A percentile compares a stretch with the other conserved stretches of the same genome.
Conservation (phyloP, 202 grass and related monocot genomes). For the Saccharum hybrid region DNA sequence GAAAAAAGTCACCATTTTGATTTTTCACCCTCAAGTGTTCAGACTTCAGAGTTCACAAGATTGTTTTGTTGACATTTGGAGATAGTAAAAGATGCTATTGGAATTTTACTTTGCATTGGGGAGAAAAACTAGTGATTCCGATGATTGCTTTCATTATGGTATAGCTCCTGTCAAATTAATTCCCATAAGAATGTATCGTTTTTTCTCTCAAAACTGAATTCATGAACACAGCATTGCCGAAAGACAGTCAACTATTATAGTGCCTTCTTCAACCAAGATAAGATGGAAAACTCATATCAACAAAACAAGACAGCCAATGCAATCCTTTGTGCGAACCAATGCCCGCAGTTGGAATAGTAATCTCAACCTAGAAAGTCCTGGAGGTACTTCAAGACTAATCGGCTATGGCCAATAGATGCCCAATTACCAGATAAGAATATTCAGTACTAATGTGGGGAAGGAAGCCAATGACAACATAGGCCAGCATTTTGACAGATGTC, state of each 20-base stretch:
- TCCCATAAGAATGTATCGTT: neutral
- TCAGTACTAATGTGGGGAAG: neutral
- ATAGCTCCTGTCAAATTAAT: neutral
- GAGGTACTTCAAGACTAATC: neutral
- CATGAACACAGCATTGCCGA: neutral
- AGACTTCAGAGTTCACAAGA: neutral
- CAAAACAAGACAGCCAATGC: conserved; percentile 12
- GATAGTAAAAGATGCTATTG: neutral
- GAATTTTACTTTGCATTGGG: conserved; percentile 5
- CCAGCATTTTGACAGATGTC: conserved; percentile 5
- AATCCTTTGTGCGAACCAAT: neutral
- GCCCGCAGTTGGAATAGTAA: neutral
- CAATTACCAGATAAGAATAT: conserved; percentile 12
- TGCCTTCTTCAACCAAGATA: neutral
- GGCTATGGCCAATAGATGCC: neutral
- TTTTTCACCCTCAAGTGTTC: neutral
- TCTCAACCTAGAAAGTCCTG: conserved; percentile 14
- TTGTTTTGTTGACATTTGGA: conserved; percentile 12
- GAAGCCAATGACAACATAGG: neutral
- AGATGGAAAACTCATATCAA: neutral
- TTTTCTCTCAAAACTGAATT: neutral
- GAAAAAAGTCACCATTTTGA: neutral
- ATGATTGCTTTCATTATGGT: neutral
- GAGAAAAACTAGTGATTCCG: conserved; percentile 30
- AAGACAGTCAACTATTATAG: neutral